phyloP scores from a whole-genome alignment of 345 rosid species.

The Geranium rotundifolium region DNA sequence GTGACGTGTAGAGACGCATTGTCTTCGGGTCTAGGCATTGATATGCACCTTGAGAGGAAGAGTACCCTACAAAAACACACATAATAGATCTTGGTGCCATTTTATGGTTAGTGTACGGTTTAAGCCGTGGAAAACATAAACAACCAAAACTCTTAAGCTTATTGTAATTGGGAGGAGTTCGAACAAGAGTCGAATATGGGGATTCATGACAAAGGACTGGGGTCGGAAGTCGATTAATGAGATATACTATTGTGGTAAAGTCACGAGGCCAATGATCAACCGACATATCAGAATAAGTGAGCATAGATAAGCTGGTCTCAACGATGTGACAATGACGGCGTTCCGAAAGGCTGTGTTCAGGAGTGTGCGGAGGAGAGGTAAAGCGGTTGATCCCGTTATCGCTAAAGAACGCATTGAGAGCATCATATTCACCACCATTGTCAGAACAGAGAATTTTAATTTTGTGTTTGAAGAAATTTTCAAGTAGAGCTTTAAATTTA shows the following conservation, averaged over 20 bases:
- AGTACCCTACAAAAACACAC: not conserved
- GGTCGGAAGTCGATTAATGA: too few relatives aligned
- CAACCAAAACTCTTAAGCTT: too few relatives aligned
- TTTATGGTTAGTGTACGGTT: too few relatives aligned
- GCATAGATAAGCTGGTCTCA: not conserved
- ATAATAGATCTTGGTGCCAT: too few relatives aligned
- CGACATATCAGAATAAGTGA: not conserved
- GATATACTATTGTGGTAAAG: not conserved
- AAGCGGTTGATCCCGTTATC: not conserved
- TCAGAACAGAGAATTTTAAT: not conserved
- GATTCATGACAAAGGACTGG: too few relatives aligned
- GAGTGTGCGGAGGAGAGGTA: not conserved
- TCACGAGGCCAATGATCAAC: not conserved
- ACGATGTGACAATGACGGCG: not conserved
- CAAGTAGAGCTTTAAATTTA: too few relatives aligned
- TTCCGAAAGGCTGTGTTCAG: not conserved
- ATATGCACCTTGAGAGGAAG: not conserved
- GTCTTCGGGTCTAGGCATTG: not conserved
- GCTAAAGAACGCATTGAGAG: not conserved
- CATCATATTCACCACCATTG: not conserved
- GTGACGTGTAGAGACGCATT: too few relatives aligned
- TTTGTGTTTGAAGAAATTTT: not conserved
- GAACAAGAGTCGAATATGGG: too few relatives aligned
- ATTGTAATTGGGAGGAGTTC: too few relatives aligned
- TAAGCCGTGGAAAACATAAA: too few relatives aligned